Evolutionary conservation across 768 basidiomycete species (phyloP).

Genomic region (Psilocybe cubensis): DNA sequence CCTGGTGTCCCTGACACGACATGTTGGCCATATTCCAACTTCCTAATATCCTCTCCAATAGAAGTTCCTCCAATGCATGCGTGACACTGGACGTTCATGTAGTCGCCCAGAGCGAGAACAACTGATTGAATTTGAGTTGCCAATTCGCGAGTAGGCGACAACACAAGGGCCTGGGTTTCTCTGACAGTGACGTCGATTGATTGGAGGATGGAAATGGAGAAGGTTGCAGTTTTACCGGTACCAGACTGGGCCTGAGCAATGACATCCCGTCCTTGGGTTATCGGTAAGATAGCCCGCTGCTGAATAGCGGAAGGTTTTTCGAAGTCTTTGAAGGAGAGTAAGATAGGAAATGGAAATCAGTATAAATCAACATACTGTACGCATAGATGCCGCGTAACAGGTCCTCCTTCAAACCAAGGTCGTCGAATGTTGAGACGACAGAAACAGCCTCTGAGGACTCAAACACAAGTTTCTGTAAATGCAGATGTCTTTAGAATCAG

Average conservation of each 20-base stretch:
- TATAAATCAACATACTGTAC: constrained; percentile 67
- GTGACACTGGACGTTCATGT: constrained; percentile 99
- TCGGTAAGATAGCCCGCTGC: constrained; percentile 96
- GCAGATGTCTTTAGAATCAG: neutral
- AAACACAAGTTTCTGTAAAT: constrained; percentile 82
- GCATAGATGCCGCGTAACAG: constrained; percentile 97
- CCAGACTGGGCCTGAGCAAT: constrained; percentile 99
- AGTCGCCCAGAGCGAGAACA: constrained; percentile 94
- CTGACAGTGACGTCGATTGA: constrained; percentile 95
- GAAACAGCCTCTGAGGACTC: constrained; percentile 94
- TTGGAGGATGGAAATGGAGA: constrained; percentile 97
- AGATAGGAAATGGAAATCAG: neutral
- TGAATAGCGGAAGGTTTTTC: constrained; percentile 99
- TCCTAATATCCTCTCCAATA: constrained; percentile 96
- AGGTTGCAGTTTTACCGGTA: constrained; percentile 99
- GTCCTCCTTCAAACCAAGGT: constrained; percentile 92
- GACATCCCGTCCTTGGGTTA: constrained; percentile 94
- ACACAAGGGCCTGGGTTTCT: constrained; percentile 94
- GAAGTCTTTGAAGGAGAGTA: constrained; percentile 56
- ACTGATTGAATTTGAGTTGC: constrained; percentile 99
- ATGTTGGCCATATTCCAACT: constrained; percentile 97
- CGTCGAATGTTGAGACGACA: constrained; percentile 88
- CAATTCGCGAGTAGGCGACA: constrained; percentile 98
- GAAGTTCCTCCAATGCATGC: constrained; percentile 98
- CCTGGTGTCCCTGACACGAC: constrained; percentile 97